Evolutionary conservation across 495 filamentous ascomycete species (phyloP), one percentile per base, ranked within the genome.

Genomic region (Aspergillus cristatus): DNA sequence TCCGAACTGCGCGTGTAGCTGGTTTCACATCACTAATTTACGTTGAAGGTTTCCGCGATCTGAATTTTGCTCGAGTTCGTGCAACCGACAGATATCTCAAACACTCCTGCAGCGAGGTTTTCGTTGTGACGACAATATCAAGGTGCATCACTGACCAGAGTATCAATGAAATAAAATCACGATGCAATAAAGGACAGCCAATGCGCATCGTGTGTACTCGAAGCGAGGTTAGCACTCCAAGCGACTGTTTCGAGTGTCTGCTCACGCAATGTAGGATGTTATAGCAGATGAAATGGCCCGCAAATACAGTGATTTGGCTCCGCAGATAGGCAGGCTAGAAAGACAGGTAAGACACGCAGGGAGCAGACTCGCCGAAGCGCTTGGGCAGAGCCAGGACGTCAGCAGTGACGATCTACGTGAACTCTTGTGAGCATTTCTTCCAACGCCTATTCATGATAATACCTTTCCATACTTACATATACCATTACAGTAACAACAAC

Each of bases 61-160:
- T 59, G n/a, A 62, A 62, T 26, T 48, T 41, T 39, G 54, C 54
- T 2, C 41, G 54, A 20, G 41, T 54, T 3, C 42, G 52, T 7
- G 48, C 50, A 0, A 58, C 57, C 0, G 54, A 61, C 34, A 33
- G 32, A 7, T 61, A 61, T 36, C 42, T 61, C 28, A 34, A 34
- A 14, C 43, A 56, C 26, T 31, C 14, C 18, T 61, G 57, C 37
- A 28, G 56, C 37, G 54, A 61, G 35, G 45, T 61, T n/a, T 58
- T 61, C 24, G 39, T 57, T 33, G 54, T 58, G 14, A 46, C 37
- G 11, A 39, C 34, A 0, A 58, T 61, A 12, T 2, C n/a, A 7
- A 47, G 55, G 8, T 47, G 43, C 18, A 26, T 32, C 2, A 35
- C 56, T 0, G 47, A 60, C 32, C 31, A 35, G n/a, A 50, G 44